These are phyloP conservation scores for Vicia sativa DNA, from an alignment of 306 rosid species.

Conservation along the genomic window DNA sequence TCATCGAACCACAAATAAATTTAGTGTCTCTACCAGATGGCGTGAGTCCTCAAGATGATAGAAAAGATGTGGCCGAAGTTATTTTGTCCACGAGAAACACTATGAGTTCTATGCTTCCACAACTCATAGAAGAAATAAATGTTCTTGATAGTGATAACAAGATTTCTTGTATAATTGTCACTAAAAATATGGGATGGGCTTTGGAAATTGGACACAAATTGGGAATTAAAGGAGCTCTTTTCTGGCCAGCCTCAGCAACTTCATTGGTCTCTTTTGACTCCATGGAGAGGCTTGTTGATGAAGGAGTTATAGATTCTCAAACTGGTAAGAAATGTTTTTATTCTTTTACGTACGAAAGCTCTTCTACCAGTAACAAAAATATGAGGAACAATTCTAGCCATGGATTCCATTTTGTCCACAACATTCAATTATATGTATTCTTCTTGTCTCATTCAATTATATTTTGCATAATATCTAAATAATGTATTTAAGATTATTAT, in stretches of 20 bases:
- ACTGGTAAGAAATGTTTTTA: constrained; percentile 26
- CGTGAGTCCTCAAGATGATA: constrained; percentile 51
- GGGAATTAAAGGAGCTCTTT: constrained; percentile 50
- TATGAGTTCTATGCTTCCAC: constrained; percentile 49
- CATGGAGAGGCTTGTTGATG: constrained; percentile 41
- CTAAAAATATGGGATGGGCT: constrained; percentile 55
- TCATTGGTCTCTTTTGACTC: constrained; percentile 10
- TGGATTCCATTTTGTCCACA: not conserved
- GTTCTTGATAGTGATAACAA: constrained; percentile 24
- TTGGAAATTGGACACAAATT: constrained; percentile 43
- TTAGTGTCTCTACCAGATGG: constrained; percentile 61
- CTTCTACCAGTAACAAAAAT: not conserved
- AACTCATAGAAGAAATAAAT: constrained; percentile 48
- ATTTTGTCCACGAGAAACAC: constrained; percentile 33
- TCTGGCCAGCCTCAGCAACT: constrained; percentile 57
- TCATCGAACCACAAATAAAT: constrained; percentile 27
- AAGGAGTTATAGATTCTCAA: constrained; percentile 42
- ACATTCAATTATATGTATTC: not conserved
- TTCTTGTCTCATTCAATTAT: not conserved
- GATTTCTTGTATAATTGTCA: constrained; percentile 47
- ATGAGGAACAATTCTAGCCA: not conserved
- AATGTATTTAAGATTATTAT: not conserved
- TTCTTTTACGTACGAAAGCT: not conserved
- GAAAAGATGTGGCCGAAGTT: constrained; percentile 34
- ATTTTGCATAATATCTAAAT: not conserved